Conservation (phyloP, 345 rosid species). For the Citrus trifoliata region DNA sequence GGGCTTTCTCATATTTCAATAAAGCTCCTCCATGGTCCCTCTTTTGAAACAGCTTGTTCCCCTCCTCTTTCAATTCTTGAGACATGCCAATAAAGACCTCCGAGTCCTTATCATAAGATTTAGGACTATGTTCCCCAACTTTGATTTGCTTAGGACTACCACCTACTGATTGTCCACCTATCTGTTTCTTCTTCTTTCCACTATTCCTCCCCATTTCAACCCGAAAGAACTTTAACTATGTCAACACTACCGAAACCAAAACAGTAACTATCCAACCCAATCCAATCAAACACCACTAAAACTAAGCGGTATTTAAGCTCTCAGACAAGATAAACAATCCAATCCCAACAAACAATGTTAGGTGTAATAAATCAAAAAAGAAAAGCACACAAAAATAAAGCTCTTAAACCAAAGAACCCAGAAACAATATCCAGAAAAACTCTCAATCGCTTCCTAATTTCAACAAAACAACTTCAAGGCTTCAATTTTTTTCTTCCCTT, state of each 20-base stretch:
- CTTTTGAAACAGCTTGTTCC: conserved; percentile 77
- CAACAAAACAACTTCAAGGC: conserved; percentile 14
- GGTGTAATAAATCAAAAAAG: conserved; percentile 8
- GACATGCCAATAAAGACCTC: conserved; percentile 52
- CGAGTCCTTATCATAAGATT: conserved; percentile 45
- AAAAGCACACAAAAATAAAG: conserved; percentile 17
- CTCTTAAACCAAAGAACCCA: conserved; percentile 19
- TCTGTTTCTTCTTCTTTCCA: conserved; percentile 42
- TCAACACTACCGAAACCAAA: neutral
- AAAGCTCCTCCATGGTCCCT: conserved; percentile 73
- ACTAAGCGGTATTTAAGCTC: conserved; percentile 10
- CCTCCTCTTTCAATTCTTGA: conserved; percentile 76
- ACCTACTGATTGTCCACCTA: conserved; percentile 33
- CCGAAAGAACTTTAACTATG: conserved; percentile 6
- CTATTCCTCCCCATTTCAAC: conserved; percentile 46
- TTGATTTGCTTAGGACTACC: conserved; percentile 26
- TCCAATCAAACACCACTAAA: neutral
- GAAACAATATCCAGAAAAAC: conserved; percentile 1
- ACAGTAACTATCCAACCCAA: conserved; percentile 11
- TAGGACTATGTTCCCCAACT: conserved; percentile 28
- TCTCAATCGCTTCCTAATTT: conserved; percentile 16
- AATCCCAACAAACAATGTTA: conserved; percentile 1
- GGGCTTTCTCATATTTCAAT: conserved; percentile 74
- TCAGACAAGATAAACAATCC: conserved; percentile 9
- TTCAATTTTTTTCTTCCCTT: conserved; percentile 14